A percentile compares a stretch with the other conserved stretches of the same genome.
Conservation (phyloP, 306 rosid genomes). For the Geum urbanum region DNA sequence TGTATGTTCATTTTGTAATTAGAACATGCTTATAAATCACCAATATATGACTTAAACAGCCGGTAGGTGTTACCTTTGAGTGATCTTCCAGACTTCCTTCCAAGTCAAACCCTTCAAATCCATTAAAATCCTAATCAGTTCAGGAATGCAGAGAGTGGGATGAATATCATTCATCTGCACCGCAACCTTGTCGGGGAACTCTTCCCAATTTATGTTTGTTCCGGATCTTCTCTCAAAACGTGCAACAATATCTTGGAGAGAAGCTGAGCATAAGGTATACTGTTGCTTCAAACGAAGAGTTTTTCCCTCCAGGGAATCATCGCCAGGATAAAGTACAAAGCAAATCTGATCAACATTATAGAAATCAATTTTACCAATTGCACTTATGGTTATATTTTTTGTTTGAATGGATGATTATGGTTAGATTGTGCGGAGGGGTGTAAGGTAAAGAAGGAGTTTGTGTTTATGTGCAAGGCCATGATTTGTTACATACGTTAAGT, state of each 20-base stretch:
- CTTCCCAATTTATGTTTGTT: slow-evolving; percentile 62
- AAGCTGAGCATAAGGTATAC: slow-evolving; percentile 92
- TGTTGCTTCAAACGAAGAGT: slow-evolving; percentile 94
- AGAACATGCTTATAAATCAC: neutral
- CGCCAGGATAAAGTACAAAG: slow-evolving; percentile 90
- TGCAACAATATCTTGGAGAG: slow-evolving; percentile 93
- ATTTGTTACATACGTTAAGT: neutral
- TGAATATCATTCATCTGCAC: slow-evolving; percentile 99
- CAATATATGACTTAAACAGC: slow-evolving; percentile 13
- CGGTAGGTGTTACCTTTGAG: slow-evolving; percentile 55
- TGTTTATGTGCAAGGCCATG: neutral
- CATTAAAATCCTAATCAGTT: slow-evolving; percentile 78
- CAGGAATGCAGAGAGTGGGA: slow-evolving; percentile 99
- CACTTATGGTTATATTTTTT: too few relatives aligned
- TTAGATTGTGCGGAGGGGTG: neutral
- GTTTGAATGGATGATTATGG: too few relatives aligned
- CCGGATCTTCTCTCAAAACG: slow-evolving; percentile 89
- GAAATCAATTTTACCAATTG: slow-evolving; percentile 18
- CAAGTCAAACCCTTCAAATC: slow-evolving; percentile 83
- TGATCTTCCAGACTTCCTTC: slow-evolving; percentile 93
- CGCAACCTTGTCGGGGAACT: slow-evolving; percentile 87
- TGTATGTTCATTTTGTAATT: too few relatives aligned
- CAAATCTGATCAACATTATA: slow-evolving; percentile 58
- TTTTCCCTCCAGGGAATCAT: slow-evolving; percentile 87
- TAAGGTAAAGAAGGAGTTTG: neutral